These are phyloP conservation scores for Globisporangium megalacanthum DNA, from an alignment of 352 stramenopile species.

Conservation along the genomic window DNA sequence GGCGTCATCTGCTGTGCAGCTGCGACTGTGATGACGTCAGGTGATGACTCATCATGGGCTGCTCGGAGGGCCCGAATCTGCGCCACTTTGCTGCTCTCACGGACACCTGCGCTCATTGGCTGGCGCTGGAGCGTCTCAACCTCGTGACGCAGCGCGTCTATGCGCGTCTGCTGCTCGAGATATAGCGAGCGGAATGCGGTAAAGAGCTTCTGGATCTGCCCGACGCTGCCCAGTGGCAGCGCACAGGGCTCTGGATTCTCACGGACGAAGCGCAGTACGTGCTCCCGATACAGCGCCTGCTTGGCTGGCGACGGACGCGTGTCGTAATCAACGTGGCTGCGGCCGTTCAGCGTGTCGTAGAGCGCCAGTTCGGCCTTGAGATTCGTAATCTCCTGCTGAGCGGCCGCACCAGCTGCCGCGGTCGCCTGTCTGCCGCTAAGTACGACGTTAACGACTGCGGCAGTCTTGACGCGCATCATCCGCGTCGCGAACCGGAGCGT, in stretches of 20 bases:
- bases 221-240: constrained; percentile 35
- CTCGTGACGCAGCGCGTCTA: neutral
- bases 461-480: constrained; percentile 83
- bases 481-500: constrained; percentile 91
- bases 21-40: neutral
- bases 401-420: constrained; percentile 4
- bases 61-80: constrained; percentile 40
- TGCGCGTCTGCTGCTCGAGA: constrained; percentile 19
- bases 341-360: constrained; percentile 54
- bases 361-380: constrained; percentile 56
- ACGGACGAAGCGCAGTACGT: constrained; percentile 27
- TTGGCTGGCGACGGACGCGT: constrained; percentile 14
- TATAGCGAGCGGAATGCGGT: constrained; percentile 34
- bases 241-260: constrained; percentile 17
- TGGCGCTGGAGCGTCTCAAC: constrained; percentile 1
- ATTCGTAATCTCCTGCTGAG: constrained; percentile 36
- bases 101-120: constrained; percentile 5
- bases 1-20: no score
- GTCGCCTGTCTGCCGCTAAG: constrained; percentile 4
- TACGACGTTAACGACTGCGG: constrained; percentile 58
- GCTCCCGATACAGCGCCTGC: constrained; percentile 16
- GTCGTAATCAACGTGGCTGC: constrained; percentile 28
- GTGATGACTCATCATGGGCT: constrained; percentile 4
- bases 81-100: constrained; percentile 41
- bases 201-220: constrained; percentile 43